Evolutionary conservation across 192 early-diverging fungal species (phyloP).

Genomic region (Coemansia sp.): DNA sequence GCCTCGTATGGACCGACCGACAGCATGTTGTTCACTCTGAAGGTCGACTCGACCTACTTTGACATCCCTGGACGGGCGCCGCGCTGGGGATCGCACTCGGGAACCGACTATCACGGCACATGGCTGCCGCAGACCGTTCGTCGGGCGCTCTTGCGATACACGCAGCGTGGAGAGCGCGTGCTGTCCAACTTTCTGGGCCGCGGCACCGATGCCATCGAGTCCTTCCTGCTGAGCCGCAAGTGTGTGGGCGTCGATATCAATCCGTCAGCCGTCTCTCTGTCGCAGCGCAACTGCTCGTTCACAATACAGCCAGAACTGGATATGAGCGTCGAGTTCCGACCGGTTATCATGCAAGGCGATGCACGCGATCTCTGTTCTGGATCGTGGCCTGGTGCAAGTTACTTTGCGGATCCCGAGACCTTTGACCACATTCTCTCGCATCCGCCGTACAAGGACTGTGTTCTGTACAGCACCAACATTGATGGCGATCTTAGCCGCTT

Average conservation of each 20-base stretch:
- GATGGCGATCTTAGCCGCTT: constrained; percentile 82
- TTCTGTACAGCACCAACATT: constrained; percentile 80
- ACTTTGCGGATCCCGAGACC: constrained; percentile 68
- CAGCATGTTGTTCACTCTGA: constrained; percentile 65
- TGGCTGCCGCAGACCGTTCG: constrained; percentile 93
- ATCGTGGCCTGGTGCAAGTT: constrained; percentile 50
- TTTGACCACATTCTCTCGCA: constrained; percentile 91
- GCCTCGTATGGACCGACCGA: constrained; percentile 51
- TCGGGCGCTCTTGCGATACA: constrained; percentile 74
- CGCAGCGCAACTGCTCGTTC: constrained; percentile 86
- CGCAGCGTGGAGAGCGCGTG: constrained; percentile 71
- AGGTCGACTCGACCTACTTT: constrained; percentile 81
- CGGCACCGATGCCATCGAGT: constrained; percentile 92
- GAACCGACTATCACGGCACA: constrained; percentile 91
- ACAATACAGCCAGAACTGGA: constrained; percentile 61
- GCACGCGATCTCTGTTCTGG: constrained; percentile 61
- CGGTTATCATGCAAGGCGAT: constrained; percentile 81
- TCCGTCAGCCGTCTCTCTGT: constrained; percentile 78
- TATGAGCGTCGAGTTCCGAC: constrained; percentile 75
- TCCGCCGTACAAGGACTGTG: constrained; percentile 94
- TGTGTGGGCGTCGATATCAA: constrained; percentile 88
- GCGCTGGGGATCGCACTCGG: constrained; percentile 88
- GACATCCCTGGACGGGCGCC: constrained; percentile 91
- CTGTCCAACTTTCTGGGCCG: constrained; percentile 92
- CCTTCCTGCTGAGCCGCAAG: constrained; percentile 74